Percentiles rank a stretch among this genome's conserved stretches.
Conservation (phyloP, 257 asterid genomes). For the Nicotiana tomentosiformis region DNA sequence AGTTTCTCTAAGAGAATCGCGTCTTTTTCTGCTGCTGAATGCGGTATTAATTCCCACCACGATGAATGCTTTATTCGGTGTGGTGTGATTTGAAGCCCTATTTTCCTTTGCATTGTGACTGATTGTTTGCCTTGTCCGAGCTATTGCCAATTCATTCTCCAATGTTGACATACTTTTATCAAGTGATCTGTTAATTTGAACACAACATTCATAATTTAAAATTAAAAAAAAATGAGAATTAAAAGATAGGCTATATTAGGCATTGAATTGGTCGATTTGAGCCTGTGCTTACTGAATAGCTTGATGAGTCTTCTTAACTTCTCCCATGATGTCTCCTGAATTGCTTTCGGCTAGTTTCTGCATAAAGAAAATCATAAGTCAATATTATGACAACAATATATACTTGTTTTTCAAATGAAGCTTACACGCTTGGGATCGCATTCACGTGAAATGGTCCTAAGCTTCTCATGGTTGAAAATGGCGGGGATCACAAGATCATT, state of each 20-base stretch:
- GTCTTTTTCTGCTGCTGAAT: constrained; percentile 60
- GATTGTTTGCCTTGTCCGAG: constrained; percentile 17
- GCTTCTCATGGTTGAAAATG: constrained; percentile 19
- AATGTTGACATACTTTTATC: constrained; percentile 42
- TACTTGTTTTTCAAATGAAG: neutral
- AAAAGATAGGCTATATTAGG: neutral
- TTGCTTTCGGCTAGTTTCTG: constrained; percentile 42
- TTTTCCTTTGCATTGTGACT: neutral
- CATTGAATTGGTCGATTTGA: neutral
- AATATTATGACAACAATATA: neutral
- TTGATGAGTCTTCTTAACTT: constrained; percentile 51
- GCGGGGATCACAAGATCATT: constrained; percentile 8
- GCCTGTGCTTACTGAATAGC: constrained; percentile 39
- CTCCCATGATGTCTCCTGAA: constrained; percentile 38
- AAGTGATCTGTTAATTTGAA: constrained; percentile 34
- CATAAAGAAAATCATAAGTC: neutral
- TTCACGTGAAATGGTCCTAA: constrained; percentile 19
- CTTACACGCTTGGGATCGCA: constrained; percentile 53
- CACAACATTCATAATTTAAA: neutral
- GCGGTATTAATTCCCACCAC: constrained; percentile 72
- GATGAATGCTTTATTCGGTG: constrained; percentile 34
- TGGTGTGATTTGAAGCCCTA: constrained; percentile 20
- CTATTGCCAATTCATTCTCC: constrained; percentile 39
- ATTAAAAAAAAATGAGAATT: neutral
- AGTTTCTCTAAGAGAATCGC: constrained; percentile 62